Conservation (phyloP, 805 yeast species). For the Metschnikowia baotianmanensis region DNA sequence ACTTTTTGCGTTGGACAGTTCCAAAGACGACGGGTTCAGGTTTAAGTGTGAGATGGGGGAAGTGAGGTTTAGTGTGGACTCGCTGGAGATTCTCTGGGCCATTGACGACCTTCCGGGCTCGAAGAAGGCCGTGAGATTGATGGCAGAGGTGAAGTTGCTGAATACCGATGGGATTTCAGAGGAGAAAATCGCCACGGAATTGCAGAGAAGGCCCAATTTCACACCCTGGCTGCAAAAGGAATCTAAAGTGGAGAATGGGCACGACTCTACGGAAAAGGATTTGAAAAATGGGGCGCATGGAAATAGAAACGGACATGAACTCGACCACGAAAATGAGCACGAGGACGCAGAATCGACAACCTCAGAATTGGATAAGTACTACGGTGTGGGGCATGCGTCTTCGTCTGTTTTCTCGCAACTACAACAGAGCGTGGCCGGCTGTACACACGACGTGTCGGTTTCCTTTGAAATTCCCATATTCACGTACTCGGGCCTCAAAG, state of each 20-base stretch:
- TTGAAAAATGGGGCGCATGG: too few relatives aligned
- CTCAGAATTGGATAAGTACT: slow-evolving; percentile 24
- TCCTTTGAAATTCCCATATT: slow-evolving; percentile 43
- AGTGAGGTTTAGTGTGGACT: slow-evolving; percentile 69
- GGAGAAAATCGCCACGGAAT: slow-evolving; percentile 1
- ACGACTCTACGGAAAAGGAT: too few relatives aligned
- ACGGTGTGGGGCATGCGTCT: slow-evolving; percentile 37
- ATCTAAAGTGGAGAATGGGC: too few relatives aligned
- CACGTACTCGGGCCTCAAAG: slow-evolving; percentile 63
- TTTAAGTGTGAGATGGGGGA: slow-evolving; percentile 66
- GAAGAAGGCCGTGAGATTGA: slow-evolving; percentile 50
- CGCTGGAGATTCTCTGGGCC: slow-evolving; percentile 69
- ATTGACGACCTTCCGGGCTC: slow-evolving; percentile 63
- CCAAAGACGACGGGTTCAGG: slow-evolving; percentile 14
- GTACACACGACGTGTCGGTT: slow-evolving; percentile 20
- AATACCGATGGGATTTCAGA: slow-evolving; percentile 2
- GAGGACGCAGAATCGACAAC: slow-evolving; percentile 8
- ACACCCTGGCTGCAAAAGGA: too few relatives aligned
- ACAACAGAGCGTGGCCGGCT: slow-evolving; percentile 16
- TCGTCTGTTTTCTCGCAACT: slow-evolving; percentile 25
- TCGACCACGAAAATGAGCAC: too few relatives aligned
- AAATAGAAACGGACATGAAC: too few relatives aligned
- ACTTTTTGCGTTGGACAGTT: slow-evolving; percentile 26
- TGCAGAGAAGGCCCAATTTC: slow-evolving; percentile 1
- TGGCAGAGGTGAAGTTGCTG: slow-evolving; percentile 42